Evolutionary conservation across 768 basidiomycete species (phyloP), one percentile per base, ranked within the genome.

Genomic region (Phaeotremella skinneri): DNA sequence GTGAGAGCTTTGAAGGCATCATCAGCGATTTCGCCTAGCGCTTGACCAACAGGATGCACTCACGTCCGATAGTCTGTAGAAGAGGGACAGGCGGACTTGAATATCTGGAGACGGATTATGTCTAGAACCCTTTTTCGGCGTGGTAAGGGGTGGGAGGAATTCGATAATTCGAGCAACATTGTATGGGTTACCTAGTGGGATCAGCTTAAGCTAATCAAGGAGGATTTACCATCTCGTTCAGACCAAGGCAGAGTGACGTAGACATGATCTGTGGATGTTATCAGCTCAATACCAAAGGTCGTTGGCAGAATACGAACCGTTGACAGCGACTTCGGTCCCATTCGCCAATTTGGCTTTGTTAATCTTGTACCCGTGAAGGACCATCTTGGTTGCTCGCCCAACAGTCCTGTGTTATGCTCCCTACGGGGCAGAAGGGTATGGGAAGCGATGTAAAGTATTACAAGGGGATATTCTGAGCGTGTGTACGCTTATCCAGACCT

Each of bases 141-240:
- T 80, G 53, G 87, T 86, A 76, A 87, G 85, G 9, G 90, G 86
- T 31, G 88, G 87, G 17, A 97, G 81, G 71, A 97, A 92, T 79
- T 93, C 90, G 87, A 99, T 94, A 79, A 99, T 90, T 68, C 94
- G 86, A 49, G 89, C 93, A 59, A 99, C 85, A 42, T 89, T 89
- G 78, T 96, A 98, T 58, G 96, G 93, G 61, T 91, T 91, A 17
- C 74, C 77, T 73, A 48, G 23, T 17, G n/a, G n/a, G 25, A 47
- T 6, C 13, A 20, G 25, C 25, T 45, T 47, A 53, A 45, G 17
- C 17, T 11, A n/a, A 37, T 41, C 31, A 32, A 30, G 11, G 7
- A 27, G 16, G 34, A 67, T 72, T 45, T 66, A 69, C 91, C 90
- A 74, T 96, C 92, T 61, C 93, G 85, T 61, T 88, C 82, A 56